These are phyloP conservation scores for Puccinia horiana DNA, from an alignment of 1,284 basidiomycete species.

Conservation along the genomic window DNA sequence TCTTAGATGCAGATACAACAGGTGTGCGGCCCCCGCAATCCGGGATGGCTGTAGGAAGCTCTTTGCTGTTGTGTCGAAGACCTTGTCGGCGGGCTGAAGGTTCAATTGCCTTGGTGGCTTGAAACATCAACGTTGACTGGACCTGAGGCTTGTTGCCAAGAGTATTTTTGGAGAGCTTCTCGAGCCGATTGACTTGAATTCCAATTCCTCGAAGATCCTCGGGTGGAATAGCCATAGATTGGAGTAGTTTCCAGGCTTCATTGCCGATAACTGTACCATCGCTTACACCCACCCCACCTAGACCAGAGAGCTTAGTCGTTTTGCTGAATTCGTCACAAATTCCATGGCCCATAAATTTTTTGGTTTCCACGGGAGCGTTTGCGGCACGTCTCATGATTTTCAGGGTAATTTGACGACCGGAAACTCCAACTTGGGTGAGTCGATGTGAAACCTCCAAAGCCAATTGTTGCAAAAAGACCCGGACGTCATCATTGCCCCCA, in stretches of 20 bases:
- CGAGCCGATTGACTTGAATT: slow-evolving; percentile 87
- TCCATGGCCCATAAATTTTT: slow-evolving; percentile 96
- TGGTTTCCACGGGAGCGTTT: slow-evolving; percentile 82
- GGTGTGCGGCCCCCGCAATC: background rate
- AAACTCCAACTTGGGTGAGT: slow-evolving; percentile 68
- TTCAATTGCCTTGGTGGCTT: slow-evolving; percentile 17
- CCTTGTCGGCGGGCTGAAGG: background rate
- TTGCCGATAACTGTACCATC: slow-evolving; percentile 72
- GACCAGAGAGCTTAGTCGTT: slow-evolving; percentile 67
- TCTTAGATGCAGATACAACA: slow-evolving; percentile 29
- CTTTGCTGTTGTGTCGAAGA: background rate
- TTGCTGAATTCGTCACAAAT: slow-evolving; percentile 79
- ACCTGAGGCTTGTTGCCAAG: slow-evolving; percentile 50
- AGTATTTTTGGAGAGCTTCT: slow-evolving; percentile 58
- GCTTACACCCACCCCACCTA: slow-evolving; percentile 69
- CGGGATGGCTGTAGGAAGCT: background rate
- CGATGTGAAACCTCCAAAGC: slow-evolving; percentile 73
- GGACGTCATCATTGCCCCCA: slow-evolving; percentile 61
- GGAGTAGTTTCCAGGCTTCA: slow-evolving; percentile 76
- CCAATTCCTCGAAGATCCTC: slow-evolving; percentile 88
- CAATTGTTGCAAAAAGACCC: slow-evolving; percentile 73
- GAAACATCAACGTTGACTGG: slow-evolving; percentile 30
- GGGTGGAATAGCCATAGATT: slow-evolving; percentile 74
- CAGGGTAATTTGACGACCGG: slow-evolving; percentile 73
- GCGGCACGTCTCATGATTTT: slow-evolving; percentile 87